Conservation (phyloP, 139 green algal genomes). For the Microglena sp. region DNA sequence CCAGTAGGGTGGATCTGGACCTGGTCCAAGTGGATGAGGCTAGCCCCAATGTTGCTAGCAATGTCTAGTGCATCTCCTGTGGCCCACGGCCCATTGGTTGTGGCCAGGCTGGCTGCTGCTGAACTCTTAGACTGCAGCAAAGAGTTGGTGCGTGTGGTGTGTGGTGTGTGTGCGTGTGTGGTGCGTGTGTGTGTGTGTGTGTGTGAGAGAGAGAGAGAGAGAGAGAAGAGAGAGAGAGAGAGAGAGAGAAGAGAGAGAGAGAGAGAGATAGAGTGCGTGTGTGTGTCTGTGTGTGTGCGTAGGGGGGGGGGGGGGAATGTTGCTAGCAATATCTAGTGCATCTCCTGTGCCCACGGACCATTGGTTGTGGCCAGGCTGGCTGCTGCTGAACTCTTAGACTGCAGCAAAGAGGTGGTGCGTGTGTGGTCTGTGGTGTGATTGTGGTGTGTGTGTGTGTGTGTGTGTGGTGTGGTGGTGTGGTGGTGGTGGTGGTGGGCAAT, state of each 20-base stretch:
- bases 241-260: too few species aligned
- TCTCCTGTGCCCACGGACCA: constrained; percentile 55
- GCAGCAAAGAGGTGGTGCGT: constrained; percentile 5
- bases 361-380: constrained; percentile 60
- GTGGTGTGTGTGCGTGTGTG: not conserved
- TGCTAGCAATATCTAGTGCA: constrained; percentile 34
- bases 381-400: constrained; percentile 14
- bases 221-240: too few species aligned
- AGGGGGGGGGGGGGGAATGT: too few species aligned
- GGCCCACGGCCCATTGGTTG: constrained; percentile 65
- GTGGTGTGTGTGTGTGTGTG: not conserved
- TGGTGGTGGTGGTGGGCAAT: constrained; percentile 27
- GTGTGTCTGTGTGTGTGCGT: too few species aligned
- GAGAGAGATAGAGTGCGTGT: too few species aligned
- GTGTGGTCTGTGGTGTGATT: not conserved
- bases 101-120: constrained; percentile 35
- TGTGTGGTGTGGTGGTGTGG: too few species aligned
- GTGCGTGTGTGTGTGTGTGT: not conserved
- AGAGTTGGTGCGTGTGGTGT: not conserved
- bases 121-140: constrained; percentile 15
- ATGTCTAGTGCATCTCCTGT: constrained; percentile 48
- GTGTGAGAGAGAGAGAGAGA: too few species aligned
- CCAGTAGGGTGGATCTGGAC: constrained; percentile 69
- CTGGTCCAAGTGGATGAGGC: constrained; percentile 45
- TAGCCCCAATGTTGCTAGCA: constrained; percentile 23